phyloP scores from a whole-genome alignment of 768 basidiomycete genomes.

The Hygrocybe punicea region DNA sequence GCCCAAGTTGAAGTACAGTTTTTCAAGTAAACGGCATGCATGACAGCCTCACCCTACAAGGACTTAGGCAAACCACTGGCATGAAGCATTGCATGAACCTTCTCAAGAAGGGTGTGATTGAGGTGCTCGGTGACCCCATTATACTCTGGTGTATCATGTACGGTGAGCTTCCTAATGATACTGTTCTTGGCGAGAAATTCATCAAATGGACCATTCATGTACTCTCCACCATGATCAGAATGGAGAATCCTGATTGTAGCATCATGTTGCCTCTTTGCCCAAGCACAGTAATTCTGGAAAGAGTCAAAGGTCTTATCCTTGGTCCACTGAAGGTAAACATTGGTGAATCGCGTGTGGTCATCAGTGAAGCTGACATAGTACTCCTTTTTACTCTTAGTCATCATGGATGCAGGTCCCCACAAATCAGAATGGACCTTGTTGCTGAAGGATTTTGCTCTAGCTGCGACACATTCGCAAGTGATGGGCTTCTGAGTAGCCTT shows the following conservation, averaged over 20 bases:
- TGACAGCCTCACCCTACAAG: constrained; percentile 39
- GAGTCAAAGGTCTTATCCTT: not conserved
- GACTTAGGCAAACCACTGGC: constrained; percentile 26
- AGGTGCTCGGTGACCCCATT: constrained; percentile 40
- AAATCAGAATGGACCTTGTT: constrained; percentile 21
- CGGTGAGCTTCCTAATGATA: not conserved
- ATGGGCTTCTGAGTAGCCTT: too few relatives aligned
- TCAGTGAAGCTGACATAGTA: constrained; percentile 19
- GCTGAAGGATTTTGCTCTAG: not conserved
- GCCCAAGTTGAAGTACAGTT: constrained; percentile 28
- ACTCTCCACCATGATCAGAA: constrained; percentile 34
- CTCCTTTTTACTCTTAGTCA: constrained; percentile 6
- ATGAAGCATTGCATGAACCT: constrained; percentile 32
- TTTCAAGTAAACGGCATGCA: constrained; percentile 31
- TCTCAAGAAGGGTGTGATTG: constrained; percentile 34
- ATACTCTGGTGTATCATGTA: constrained; percentile 34
- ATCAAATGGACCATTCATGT: constrained; percentile 12
- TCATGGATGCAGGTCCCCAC: constrained; percentile 21
- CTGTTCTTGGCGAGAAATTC: not conserved
- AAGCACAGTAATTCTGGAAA: constrained; percentile 12
- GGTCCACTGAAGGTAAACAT: not conserved
- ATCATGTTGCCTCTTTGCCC: constrained; percentile 22
- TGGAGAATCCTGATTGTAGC: constrained; percentile 20
- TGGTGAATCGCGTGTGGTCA: constrained; percentile 5
- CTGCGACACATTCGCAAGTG: too few relatives aligned